These are phyloP conservation scores for Dacryopinax spathularia DNA, from an alignment of 768 basidiomycete genomes.

Conservation along the genomic window DNA sequence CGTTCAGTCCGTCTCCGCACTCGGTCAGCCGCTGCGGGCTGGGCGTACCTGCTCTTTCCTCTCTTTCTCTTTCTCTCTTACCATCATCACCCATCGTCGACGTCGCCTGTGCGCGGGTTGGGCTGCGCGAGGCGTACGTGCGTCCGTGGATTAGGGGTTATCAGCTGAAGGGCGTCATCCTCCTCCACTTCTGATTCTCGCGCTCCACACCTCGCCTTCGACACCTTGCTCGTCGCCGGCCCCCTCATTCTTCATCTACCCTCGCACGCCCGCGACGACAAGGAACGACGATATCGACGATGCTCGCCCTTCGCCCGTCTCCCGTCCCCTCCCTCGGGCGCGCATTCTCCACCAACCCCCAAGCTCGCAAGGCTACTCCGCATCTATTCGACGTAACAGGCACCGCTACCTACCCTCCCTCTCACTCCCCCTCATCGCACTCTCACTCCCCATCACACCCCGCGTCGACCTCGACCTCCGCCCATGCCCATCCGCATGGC, in stretches of 20 bases:
- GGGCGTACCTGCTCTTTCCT: too few species aligned
- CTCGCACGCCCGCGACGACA: not conserved
- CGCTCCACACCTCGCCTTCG: not conserved
- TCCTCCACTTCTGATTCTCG: not conserved
- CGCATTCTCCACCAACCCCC: not conserved
- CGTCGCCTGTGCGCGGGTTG: too few species aligned
- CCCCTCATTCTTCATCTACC: not conserved
- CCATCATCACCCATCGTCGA: too few species aligned
- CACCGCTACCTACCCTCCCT: not conserved
- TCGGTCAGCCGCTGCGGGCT: too few species aligned
- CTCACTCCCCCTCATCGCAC: slow-evolving; percentile 1
- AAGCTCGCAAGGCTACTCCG: not conserved
- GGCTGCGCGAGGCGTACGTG: too few species aligned
- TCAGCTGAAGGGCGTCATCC: too few species aligned
- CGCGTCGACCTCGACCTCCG: slow-evolving; percentile 67
- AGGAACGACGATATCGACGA: not conserved
- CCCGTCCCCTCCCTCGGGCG: not conserved
- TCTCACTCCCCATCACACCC: slow-evolving; percentile 3
- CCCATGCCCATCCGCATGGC: slow-evolving; percentile 69
- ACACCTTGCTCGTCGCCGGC: not conserved
- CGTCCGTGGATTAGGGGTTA: not conserved
- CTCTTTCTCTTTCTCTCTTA: too few species aligned
- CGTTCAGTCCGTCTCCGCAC: too few species aligned
- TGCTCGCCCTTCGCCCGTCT: not conserved
- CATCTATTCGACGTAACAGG: not conserved